phyloP scores from a whole-genome alignment of 2,329 filamentous ascomycete species.

The Blastomyces silverae region DNA sequence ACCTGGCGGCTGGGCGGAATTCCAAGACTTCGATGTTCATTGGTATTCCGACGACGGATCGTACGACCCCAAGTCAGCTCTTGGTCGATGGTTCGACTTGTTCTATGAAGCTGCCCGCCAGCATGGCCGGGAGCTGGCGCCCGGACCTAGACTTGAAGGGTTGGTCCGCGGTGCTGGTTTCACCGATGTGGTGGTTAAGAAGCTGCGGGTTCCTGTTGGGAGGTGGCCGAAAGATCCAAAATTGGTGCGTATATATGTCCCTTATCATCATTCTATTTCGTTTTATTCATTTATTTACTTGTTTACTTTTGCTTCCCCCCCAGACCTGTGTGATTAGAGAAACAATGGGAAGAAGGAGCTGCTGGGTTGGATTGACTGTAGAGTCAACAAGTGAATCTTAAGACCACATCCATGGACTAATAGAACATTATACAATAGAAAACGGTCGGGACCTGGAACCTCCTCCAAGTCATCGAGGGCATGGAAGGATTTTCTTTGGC shows the following conservation, averaged over 20 bases:
- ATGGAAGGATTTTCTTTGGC: conserved; percentile 22
- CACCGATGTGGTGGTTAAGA: conserved; percentile 21
- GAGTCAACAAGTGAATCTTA: too few species aligned
- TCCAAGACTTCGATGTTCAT: conserved; percentile 28
- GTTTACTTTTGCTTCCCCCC: neutral
- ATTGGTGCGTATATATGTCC: conserved; percentile 15
- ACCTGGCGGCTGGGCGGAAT: conserved; percentile 34
- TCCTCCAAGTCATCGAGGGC: conserved; percentile 19
- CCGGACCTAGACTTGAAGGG: conserved; percentile 14
- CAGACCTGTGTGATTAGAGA: neutral
- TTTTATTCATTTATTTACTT: too few species aligned
- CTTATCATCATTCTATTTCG: neutral
- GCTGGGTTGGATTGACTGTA: neutral
- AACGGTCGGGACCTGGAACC: conserved; percentile 21
- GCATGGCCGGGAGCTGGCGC: conserved; percentile 23
- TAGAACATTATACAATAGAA: conserved; percentile 14
- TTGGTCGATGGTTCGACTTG: conserved; percentile 25
- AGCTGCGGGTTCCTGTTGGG: conserved; percentile 24
- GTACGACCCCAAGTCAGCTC: conserved; percentile 17
- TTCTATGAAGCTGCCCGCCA: conserved; percentile 24
- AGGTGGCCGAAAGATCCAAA: conserved; percentile 26
- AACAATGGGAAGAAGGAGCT: neutral
- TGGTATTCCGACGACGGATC: conserved; percentile 30
- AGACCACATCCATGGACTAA: neutral
- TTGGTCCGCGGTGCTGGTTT: conserved; percentile 25